A percentile compares a stretch with the other conserved stretches of the same genome.
Conservation (phyloP, 257 asterid species). For the Mitragyna speciosa region DNA sequence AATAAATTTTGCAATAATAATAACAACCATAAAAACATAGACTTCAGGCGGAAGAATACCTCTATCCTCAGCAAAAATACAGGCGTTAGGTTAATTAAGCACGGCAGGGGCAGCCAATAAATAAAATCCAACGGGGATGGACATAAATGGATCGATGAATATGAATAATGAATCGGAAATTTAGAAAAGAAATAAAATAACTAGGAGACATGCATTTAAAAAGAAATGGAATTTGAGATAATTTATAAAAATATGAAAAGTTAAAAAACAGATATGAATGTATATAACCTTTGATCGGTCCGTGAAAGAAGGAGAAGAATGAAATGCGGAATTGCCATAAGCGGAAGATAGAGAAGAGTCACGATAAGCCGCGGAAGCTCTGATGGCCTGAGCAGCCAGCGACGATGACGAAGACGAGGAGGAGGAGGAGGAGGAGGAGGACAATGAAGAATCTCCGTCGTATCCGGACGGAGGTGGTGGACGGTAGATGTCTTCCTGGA, state of each 20-base stretch:
- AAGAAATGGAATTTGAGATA: not conserved
- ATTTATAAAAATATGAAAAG: not conserved
- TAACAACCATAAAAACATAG: too few species aligned
- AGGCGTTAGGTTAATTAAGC: too few species aligned
- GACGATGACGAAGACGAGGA: slow-evolving; percentile 35
- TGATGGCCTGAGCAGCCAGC: slow-evolving; percentile 70
- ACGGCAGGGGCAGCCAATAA: too few species aligned
- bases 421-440: not conserved
- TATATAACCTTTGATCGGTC: slow-evolving; percentile 33
- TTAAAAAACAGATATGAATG: not conserved
- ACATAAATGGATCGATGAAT: too few species aligned
- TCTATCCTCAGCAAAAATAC: too few species aligned
- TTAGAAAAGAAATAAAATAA: not conserved
- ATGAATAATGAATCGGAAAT: not conserved
- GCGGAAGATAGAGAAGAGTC: slow-evolving; percentile 49
- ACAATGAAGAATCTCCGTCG: too few species aligned
- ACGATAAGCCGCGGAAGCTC: slow-evolving; percentile 59
- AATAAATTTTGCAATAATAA: too few species aligned
- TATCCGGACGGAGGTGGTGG: not conserved
- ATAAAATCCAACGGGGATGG: too few species aligned
- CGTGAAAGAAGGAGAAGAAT: slow-evolving; percentile 25
- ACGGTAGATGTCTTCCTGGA: slow-evolving; percentile 49
- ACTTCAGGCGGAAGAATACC: too few species aligned
- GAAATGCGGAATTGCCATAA: slow-evolving; percentile 24
- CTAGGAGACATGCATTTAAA: too few species aligned